Evolutionary conservation across 805 yeast species (phyloP).

Genomic region (Sungouiozyma intestinalis): DNA sequence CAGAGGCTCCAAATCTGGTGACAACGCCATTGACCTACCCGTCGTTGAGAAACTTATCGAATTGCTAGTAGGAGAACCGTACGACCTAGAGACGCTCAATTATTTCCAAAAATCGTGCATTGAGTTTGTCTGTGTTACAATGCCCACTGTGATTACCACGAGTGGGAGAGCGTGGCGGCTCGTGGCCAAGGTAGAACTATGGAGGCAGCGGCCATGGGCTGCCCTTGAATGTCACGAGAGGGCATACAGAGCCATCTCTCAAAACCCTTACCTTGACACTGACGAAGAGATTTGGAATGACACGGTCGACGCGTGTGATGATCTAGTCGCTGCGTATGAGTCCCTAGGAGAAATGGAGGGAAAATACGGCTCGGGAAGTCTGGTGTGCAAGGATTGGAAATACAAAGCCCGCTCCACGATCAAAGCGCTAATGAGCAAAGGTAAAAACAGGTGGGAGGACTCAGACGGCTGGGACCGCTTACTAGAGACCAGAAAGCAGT

Average conservation of each 20-base stretch:
- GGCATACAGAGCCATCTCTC: slow-evolving; percentile 65
- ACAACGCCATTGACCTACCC: slow-evolving; percentile 60
- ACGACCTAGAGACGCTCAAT: slow-evolving; percentile 31
- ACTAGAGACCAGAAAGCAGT: slow-evolving; percentile 28
- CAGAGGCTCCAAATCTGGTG: slow-evolving; percentile 47
- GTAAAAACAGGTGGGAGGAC: slow-evolving; percentile 70
- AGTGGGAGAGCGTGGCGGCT: slow-evolving; percentile 62
- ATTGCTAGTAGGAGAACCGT: slow-evolving; percentile 44
- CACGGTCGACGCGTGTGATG: slow-evolving; percentile 69
- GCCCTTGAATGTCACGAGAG: slow-evolving; percentile 79
- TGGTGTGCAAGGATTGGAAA: slow-evolving; percentile 90
- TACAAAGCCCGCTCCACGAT: slow-evolving; percentile 67
- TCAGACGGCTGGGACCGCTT: slow-evolving; percentile 66
- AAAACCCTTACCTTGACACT: slow-evolving; percentile 51
- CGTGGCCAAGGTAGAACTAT: slow-evolving; percentile 73
- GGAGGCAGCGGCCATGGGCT: slow-evolving; percentile 84
- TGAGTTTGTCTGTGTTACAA: slow-evolving; percentile 55
- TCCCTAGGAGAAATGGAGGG: slow-evolving; percentile 80
- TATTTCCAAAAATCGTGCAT: slow-evolving; percentile 61
- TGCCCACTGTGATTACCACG: slow-evolving; percentile 62
- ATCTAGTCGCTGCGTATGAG: slow-evolving; percentile 76
- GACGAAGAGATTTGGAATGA: slow-evolving; percentile 61
- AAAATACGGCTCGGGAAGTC: slow-evolving; percentile 63
- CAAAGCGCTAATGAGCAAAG: slow-evolving; percentile 68
- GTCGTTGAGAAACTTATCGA: slow-evolving; percentile 66